Base-by-base conservation (phyloP, 2,329 filamentous ascomycete genomes). In the Paraphaeosphaeria minitans region DNA sequence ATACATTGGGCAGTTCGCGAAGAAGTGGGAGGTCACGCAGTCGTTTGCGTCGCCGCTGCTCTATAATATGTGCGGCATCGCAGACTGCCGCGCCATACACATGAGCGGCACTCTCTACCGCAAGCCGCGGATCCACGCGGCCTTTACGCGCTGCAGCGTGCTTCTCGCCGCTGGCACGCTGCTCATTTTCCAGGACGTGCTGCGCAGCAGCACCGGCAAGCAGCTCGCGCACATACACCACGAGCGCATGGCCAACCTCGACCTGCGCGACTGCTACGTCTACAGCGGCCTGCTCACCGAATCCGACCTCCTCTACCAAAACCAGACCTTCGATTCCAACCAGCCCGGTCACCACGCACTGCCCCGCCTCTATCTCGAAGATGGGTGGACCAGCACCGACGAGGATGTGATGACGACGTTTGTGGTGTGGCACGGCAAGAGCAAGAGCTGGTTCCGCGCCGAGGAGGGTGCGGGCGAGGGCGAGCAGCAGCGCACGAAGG, bases 11-110 rank as follows among this genome's bases (percentile, higher is more conserved):
- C 86, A 89, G 66, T 89, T 86, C 67, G 86, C 86, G 0, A 79
- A 82, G 63, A 89, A 89, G 66, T 90, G 87, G 87, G 87, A 90
- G 70, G 86, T 89, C 22, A 84, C 81, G 16, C 83, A 87, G 62
- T 84, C 86, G 1, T 83, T 83, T 64, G 85, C 87, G n/a, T 87
- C 83, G 1, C 83, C 87, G 1, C 77, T 84, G 41, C 75, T 89
- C n/a, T 89, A 88, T 77, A 87, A 90, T 70, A 83, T 89, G 77
- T 90, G 87, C 71, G 83, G 84, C n/a, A 82, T 89, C 22, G 82
- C 84, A 12, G 82, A 80, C 39, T 90, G 87, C 69, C 84, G 87
- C 43, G 79, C 84, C 19, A 85, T 90, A 55, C 78, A 81, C 57
- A 83, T 89, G 73, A 85, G 85, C 35, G 87, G 87, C 2, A 76